Conservation (phyloP, 2,329 filamentous ascomycete genomes). For the Mycosphaerelloides madeirae region DNA sequence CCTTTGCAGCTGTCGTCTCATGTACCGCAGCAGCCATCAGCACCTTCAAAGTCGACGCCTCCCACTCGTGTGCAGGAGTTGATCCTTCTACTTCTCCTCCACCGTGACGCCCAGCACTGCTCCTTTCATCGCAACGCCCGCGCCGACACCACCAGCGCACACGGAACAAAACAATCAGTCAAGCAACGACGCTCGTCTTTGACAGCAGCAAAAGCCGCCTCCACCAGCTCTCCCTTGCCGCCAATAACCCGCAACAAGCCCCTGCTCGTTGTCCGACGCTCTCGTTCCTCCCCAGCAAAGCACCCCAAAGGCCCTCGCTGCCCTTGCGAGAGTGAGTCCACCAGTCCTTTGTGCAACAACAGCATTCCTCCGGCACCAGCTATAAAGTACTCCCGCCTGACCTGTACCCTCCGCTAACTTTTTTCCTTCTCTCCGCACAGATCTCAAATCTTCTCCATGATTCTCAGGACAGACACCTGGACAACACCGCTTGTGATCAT, state of each 20-base stretch:
- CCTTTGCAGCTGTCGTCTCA: slow-evolving; percentile 4
- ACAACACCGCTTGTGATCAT: slow-evolving; percentile 41
- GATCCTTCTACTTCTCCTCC: not conserved
- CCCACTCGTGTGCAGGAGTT: not conserved
- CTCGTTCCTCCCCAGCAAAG: not conserved
- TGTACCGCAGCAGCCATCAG: not conserved
- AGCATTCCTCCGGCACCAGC: slow-evolving; percentile 12
- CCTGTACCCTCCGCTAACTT: slow-evolving; percentile 11
- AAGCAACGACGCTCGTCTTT: slow-evolving; percentile 8
- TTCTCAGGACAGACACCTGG: slow-evolving; percentile 37
- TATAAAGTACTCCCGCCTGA: slow-evolving; percentile 13
- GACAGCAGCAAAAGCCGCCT: not conserved
- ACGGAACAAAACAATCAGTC: slow-evolving; percentile 17
- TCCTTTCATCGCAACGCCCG: slow-evolving; percentile 1
- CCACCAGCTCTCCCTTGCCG: not conserved
- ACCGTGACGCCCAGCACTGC: not conserved
- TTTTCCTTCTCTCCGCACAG: slow-evolving; percentile 8
- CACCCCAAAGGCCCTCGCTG: slow-evolving; percentile 17
- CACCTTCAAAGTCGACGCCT: not conserved
- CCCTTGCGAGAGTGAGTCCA: slow-evolving; percentile 24
- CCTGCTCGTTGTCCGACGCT: slow-evolving; percentile 14
- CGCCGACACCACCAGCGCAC: slow-evolving; percentile 8
- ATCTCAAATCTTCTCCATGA: slow-evolving; percentile 31
- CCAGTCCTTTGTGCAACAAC: slow-evolving; percentile 18
- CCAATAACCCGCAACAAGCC: not conserved